Conservation (phyloP, 148 eudicot genomes). For the Rhododendron kiyosumense region DNA sequence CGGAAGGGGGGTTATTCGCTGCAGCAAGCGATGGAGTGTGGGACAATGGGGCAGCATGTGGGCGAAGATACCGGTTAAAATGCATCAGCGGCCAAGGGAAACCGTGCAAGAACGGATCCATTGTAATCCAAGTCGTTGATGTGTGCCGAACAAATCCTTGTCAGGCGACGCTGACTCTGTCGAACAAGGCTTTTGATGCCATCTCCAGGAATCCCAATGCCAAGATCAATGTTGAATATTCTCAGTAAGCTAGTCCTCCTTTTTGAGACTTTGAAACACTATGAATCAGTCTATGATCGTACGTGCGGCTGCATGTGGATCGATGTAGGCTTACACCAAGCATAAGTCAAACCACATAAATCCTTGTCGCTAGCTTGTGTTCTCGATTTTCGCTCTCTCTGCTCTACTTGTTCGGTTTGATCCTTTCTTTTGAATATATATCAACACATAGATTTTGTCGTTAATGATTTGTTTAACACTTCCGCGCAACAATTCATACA, state of each 20-base stretch:
- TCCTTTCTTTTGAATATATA: background rate
- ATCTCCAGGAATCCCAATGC: conserved; percentile 11
- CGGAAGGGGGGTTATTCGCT: conserved; percentile 11
- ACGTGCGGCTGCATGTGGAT: background rate
- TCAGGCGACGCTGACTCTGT: conserved; percentile 15
- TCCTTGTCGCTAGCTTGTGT: background rate
- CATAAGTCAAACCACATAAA: background rate
- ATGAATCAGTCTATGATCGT: too few relatives aligned
- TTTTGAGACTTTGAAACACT: background rate
- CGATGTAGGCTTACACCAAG: background rate
- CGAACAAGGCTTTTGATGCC: conserved; percentile 12
- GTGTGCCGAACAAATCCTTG: conserved; percentile 15
- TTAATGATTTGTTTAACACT: background rate
- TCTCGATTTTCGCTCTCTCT: background rate
- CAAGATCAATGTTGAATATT: conserved; percentile 22
- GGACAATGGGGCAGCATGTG: conserved; percentile 28
- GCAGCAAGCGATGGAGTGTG: conserved; percentile 21
- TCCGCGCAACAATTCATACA: background rate
- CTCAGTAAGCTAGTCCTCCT: conserved; percentile 8
- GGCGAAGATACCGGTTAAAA: conserved; percentile 10
- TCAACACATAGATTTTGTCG: background rate
- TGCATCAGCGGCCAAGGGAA: conserved; percentile 17
- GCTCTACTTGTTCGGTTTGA: background rate
- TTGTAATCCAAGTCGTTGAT: conserved; percentile 14
- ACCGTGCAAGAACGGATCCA: conserved; percentile 9